Evolutionary conservation across 441 rosid genomes (phyloP).

Genomic region (Arabidopsis hybrid): DNA sequence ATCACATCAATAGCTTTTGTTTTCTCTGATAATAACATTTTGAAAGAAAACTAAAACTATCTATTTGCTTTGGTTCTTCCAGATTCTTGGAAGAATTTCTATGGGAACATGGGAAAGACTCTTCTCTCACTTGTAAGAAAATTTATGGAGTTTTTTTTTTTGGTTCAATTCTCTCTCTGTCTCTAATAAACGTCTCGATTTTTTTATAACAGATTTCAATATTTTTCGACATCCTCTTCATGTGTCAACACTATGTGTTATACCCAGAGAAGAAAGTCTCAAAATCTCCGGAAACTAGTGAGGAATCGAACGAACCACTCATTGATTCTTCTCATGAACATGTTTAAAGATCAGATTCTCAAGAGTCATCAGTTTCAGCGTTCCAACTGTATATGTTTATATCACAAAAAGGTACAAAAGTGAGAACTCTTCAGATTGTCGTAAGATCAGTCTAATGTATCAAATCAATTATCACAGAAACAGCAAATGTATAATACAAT

Average conservation of each 20-base stretch:
- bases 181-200: constrained; percentile 6
- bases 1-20: constrained; percentile 16
- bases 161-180: background rate
- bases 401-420: background rate
- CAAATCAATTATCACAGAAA: constrained; percentile 9
- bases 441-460: constrained; percentile 8
- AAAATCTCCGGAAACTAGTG: constrained; percentile 36
- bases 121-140: constrained; percentile 77
- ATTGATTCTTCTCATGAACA: constrained; percentile 55
- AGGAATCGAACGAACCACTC: constrained; percentile 59
- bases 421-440: constrained; percentile 7
- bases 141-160: background rate
- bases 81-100: constrained; percentile 98
- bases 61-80: constrained; percentile 1
- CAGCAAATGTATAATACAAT: background rate
- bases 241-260: constrained; percentile 65
- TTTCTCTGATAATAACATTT: constrained; percentile 24
- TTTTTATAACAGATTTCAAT: constrained; percentile 63
- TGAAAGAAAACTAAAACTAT: constrained; percentile 18
- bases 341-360: constrained; percentile 50
- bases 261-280: constrained; percentile 55
- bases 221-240: constrained; percentile 82
- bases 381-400: background rate
- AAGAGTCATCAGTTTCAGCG: constrained; percentile 26
- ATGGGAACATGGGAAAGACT: constrained; percentile 92